Conservation (phyloP, 2,329 filamentous ascomycete species). For the Cladosporium halotolerans region DNA sequence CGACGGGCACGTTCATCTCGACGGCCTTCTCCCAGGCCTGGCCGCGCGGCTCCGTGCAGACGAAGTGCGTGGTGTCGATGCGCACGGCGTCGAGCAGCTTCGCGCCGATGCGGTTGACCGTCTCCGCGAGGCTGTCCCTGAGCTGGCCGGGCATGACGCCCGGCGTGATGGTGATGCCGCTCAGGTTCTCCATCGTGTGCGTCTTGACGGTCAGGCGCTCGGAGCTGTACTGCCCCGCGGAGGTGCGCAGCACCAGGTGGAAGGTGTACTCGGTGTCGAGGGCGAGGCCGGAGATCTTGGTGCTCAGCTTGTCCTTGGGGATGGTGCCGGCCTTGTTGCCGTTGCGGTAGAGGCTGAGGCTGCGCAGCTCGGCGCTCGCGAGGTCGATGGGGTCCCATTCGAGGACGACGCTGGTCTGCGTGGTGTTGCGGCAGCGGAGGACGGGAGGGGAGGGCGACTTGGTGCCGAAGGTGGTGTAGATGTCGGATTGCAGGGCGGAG, state of each 20-base stretch:
- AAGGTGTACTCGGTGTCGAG: slow-evolving; percentile 95
- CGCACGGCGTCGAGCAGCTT: slow-evolving; percentile 84
- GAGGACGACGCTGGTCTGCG: slow-evolving; percentile 94
- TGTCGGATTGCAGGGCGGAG: slow-evolving; percentile 77
- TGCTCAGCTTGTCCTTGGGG: slow-evolving; percentile 83
- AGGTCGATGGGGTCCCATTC: slow-evolving; percentile 96
- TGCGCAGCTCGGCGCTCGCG: slow-evolving; percentile 85
- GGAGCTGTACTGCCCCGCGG: slow-evolving; percentile 77
- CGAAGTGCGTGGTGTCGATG: slow-evolving; percentile 97
- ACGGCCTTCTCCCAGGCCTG: slow-evolving; percentile 92
- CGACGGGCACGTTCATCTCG: slow-evolving; percentile 96
- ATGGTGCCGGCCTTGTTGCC: slow-evolving; percentile 95
- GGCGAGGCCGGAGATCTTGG: slow-evolving; percentile 94
- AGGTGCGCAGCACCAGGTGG: slow-evolving; percentile 84
- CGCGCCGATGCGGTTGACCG: slow-evolving; percentile 82
- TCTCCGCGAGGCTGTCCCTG: slow-evolving; percentile 65
- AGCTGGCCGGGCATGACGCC: slow-evolving; percentile 71
- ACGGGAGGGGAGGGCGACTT: slow-evolving; percentile 68
- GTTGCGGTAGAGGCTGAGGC: slow-evolving; percentile 87
- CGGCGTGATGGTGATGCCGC: slow-evolving; percentile 88
- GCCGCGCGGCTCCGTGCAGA: slow-evolving; percentile 88
- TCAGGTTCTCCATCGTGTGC: slow-evolving; percentile 97
- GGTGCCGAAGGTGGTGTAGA: slow-evolving; percentile 79
- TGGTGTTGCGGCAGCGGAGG: slow-evolving; percentile 90
- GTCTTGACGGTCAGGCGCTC: slow-evolving; percentile 81